Evolutionary conservation across 139 green algal species (phyloP).

Genomic region (Eudorina sp.): DNA sequence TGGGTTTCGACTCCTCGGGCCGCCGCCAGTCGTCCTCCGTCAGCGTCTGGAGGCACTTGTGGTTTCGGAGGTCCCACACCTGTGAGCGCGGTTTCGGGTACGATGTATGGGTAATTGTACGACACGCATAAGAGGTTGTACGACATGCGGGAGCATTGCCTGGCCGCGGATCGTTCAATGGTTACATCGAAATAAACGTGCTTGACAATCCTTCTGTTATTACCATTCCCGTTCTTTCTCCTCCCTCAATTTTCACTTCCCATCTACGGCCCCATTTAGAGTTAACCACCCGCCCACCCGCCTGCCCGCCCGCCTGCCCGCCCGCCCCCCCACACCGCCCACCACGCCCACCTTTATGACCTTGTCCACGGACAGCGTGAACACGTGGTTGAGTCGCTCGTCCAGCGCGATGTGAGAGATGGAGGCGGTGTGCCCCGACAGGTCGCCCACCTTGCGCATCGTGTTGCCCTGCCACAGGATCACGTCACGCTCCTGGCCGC

Average conservation of each 20-base stretch:
- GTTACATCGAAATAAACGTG: no score
- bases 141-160: no score
- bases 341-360: slow-evolving; percentile 80
- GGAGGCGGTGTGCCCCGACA: slow-evolving; percentile 74
- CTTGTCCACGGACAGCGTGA: slow-evolving; percentile 81
- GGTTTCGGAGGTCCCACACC: slow-evolving; percentile 88
- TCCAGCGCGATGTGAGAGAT: slow-evolving; percentile 79
- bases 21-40: slow-evolving; percentile 76
- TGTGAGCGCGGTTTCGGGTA: slow-evolving; percentile 10
- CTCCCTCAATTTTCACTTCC: no score
- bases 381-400: slow-evolving; percentile 78
- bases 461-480: slow-evolving; percentile 85
- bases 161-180: no score
- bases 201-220: no score
- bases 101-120: background rate
- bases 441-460: slow-evolving; percentile 51
- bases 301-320: no score
- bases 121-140: background rate
- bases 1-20: slow-evolving; percentile 69
- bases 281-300: no score
- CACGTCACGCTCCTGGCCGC: slow-evolving; percentile 83
- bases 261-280: no score
- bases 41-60: slow-evolving; percentile 86
- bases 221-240: no score
- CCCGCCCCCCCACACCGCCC: no score